These are phyloP conservation scores for Cercospora brassicicola DNA, from an alignment of 2,329 filamentous ascomycete genomes.

Conservation along the genomic window DNA sequence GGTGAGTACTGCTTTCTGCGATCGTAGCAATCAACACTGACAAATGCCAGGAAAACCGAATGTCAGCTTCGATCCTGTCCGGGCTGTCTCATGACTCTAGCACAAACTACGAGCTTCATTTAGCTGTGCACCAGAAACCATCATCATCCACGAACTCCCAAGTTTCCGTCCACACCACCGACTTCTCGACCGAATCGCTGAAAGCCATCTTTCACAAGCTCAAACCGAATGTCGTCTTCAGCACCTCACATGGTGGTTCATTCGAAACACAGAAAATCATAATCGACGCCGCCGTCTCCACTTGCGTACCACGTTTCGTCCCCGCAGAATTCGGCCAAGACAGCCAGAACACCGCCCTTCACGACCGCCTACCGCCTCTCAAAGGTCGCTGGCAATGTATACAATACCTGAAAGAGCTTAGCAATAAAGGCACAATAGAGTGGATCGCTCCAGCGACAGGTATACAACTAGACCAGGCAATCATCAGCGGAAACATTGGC, in stretches of 20 bases:
- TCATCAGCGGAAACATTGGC: constrained; percentile 40
- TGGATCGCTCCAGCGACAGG: constrained; percentile 42
- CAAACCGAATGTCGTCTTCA: constrained; percentile 33
- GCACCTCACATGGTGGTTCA: constrained; percentile 30
- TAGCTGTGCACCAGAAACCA: constrained; percentile 14
- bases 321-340: constrained; percentile 34
- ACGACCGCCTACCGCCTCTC: constrained; percentile 36
- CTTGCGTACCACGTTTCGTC: constrained; percentile 28
- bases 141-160: neutral
- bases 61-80: constrained; percentile 21
- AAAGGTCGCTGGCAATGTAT: constrained; percentile 37
- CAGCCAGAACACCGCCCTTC: constrained; percentile 36
- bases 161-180: constrained; percentile 29
- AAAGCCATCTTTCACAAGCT: constrained; percentile 25
- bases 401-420: constrained; percentile 32
- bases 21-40: constrained; percentile 1
- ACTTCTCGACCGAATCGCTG: constrained; percentile 39
- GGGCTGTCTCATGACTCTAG: constrained; percentile 1
- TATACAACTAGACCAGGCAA: constrained; percentile 36
- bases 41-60: constrained; percentile 25
- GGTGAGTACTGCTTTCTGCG: constrained; percentile 12
- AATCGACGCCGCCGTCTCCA: constrained; percentile 29
- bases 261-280: constrained; percentile 31
- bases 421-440: constrained; percentile 28
- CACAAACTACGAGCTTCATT: constrained; percentile 19